Evolutionary conservation across 2,329 filamentous ascomycete genomes (phyloP).

Genomic region (Fusarium palustre): DNA sequence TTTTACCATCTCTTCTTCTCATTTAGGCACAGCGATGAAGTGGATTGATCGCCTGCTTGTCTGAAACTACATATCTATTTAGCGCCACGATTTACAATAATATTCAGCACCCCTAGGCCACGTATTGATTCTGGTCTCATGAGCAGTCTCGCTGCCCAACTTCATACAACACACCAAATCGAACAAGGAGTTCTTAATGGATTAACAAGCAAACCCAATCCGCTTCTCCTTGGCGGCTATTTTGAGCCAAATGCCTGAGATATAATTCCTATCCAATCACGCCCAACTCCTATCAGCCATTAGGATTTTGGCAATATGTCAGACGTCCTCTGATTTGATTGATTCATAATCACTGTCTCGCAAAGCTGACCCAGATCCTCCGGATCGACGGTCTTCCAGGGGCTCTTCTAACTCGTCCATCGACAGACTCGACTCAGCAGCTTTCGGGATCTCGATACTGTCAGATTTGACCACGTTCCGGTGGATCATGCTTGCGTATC

Average conservation of each 20-base stretch:
- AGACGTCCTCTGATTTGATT: constrained; percentile 10
- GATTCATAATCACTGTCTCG: constrained; percentile 29
- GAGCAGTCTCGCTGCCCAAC: not conserved
- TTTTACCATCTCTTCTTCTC: constrained; percentile 19
- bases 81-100: constrained; percentile 25
- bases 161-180: not conserved
- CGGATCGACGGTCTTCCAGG: constrained; percentile 12
- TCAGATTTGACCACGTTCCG: constrained; percentile 14
- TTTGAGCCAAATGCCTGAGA: not conserved
- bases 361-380: constrained; percentile 15
- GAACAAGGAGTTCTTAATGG: not conserved
- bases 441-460: constrained; percentile 30
- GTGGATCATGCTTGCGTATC: constrained; percentile 23
- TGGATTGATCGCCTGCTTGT: constrained; percentile 28
- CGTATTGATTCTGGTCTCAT: not conserved
- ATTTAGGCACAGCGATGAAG: constrained; percentile 27
- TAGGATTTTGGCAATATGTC: constrained; percentile 8
- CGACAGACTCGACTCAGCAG: not conserved
- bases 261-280: constrained; percentile 2
- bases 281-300: not conserved
- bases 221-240: constrained; percentile 7
- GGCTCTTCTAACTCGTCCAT: constrained; percentile 16
- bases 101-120: not conserved
- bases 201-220: constrained; percentile 22
- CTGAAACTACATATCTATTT: constrained; percentile 24